Conservation (phyloP, 257 asterid species). For the Lantana camara region DNA sequence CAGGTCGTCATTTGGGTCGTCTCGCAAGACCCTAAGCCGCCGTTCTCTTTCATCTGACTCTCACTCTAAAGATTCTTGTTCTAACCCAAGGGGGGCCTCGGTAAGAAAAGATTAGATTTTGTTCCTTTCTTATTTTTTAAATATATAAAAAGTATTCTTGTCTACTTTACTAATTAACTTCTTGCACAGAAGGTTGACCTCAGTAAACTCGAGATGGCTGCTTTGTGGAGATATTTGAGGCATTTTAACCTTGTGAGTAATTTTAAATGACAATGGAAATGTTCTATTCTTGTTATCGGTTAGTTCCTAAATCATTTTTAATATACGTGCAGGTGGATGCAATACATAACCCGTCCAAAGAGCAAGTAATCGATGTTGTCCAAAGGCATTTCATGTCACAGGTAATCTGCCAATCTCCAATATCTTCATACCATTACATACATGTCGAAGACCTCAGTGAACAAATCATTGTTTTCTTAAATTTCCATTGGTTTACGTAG, state of each 20-base stretch:
- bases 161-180: not conserved
- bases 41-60: conserved; percentile 68
- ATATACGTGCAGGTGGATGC: conserved; percentile 86
- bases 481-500: conserved; percentile 23
- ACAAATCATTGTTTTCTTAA: not conserved
- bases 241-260: conserved; percentile 88
- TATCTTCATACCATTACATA: not conserved
- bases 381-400: conserved; percentile 92
- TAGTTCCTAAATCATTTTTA: too few species aligned
- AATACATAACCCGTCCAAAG: conserved; percentile 75
- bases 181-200: conserved; percentile 74
- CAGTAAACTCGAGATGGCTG: conserved; percentile 86
- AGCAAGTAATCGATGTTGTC: conserved; percentile 87
- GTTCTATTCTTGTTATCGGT: not conserved
- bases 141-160: not conserved
- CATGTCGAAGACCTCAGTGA: not conserved
- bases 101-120: conserved; percentile 34
- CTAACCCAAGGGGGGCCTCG: conserved; percentile 50
- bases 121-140: not conserved
- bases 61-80: conserved; percentile 65
- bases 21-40: conserved; percentile 62
- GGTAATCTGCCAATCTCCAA: conserved; percentile 40
- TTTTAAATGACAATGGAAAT: not conserved
- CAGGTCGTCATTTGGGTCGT: conserved; percentile 48
- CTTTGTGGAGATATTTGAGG: conserved; percentile 80